Evolutionary conservation across 2,329 filamentous ascomycete species (phyloP).

Genomic region (Fusarium goolgardi): DNA sequence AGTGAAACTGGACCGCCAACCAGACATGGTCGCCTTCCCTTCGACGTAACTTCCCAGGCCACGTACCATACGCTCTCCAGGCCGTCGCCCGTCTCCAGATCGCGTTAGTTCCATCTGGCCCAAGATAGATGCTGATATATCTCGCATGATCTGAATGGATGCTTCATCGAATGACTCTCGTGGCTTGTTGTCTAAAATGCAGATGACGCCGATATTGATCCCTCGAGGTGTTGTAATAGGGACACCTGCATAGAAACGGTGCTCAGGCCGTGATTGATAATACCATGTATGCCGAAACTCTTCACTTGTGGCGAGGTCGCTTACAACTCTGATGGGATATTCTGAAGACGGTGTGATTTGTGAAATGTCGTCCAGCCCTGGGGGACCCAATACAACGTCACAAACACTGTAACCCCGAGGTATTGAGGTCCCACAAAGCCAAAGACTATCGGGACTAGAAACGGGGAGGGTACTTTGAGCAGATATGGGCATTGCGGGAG

Average conservation of each 20-base stretch:
- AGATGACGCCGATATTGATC: constrained; percentile 57
- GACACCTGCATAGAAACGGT: constrained; percentile 56
- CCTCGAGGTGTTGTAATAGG: constrained; percentile 55
- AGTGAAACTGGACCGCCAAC: constrained; percentile 26
- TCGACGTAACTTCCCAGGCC: constrained; percentile 55
- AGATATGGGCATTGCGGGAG: constrained; percentile 54
- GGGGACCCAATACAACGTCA: constrained; percentile 42
- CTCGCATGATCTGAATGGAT: constrained; percentile 46
- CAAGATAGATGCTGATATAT: constrained; percentile 51
- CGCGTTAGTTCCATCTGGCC: constrained; percentile 51
- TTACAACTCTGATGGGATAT: constrained; percentile 51
- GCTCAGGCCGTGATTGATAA: constrained; percentile 34
- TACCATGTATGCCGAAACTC: constrained; percentile 44
- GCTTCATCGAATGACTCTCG: constrained; percentile 42
- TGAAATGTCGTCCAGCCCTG: background rate
- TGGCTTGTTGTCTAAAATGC: constrained; percentile 44
- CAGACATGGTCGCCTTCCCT: constrained; percentile 48
- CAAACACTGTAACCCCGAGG: constrained; percentile 48
- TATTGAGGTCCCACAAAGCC: constrained; percentile 50
- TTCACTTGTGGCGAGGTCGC: constrained; percentile 49
- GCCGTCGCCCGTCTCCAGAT: constrained; percentile 43
- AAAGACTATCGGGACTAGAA: constrained; percentile 34
- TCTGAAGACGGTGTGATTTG: background rate
- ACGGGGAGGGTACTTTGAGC: constrained; percentile 38
- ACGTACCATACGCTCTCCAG: constrained; percentile 54